phyloP scores from a whole-genome alignment of 305 asterid species.

The Fraxinus baroniana region DNA sequence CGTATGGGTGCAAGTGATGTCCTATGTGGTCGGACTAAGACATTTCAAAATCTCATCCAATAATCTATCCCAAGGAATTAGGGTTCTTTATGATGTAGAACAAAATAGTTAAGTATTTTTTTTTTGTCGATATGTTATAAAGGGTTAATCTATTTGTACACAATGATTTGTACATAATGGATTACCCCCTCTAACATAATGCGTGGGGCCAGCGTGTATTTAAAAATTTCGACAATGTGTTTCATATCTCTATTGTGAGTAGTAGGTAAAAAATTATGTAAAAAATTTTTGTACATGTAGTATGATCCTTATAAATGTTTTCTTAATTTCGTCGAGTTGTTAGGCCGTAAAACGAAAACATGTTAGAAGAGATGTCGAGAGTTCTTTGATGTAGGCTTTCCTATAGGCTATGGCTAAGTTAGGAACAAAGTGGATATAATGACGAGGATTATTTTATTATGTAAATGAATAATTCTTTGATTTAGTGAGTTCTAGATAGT shows the following conservation, averaged over 20 bases:
- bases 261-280: too few species aligned
- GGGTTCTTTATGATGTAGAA: conserved; percentile 23
- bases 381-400: background rate
- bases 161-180: too few species aligned
- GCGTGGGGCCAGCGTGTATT: too few species aligned
- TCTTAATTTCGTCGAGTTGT: background rate
- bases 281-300: too few species aligned
- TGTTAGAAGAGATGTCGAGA: background rate
- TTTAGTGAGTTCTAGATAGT: background rate
- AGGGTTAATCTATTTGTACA: too few species aligned
- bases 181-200: too few species aligned
- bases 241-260: too few species aligned
- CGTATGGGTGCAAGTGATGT: conserved; percentile 48
- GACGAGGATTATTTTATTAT: background rate
- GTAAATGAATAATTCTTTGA: background rate
- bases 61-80: conserved; percentile 20
- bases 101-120: background rate
- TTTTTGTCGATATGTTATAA: too few species aligned
- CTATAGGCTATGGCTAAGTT: background rate
- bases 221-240: too few species aligned
- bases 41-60: conserved; percentile 25
- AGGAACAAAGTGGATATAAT: background rate
- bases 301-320: too few species aligned
- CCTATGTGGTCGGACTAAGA: conserved; percentile 58
- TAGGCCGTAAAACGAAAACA: too few species aligned